phyloP scores from a whole-genome alignment of 2,329 filamentous ascomycete genomes.

The Conoideocrella luteorostrata region DNA sequence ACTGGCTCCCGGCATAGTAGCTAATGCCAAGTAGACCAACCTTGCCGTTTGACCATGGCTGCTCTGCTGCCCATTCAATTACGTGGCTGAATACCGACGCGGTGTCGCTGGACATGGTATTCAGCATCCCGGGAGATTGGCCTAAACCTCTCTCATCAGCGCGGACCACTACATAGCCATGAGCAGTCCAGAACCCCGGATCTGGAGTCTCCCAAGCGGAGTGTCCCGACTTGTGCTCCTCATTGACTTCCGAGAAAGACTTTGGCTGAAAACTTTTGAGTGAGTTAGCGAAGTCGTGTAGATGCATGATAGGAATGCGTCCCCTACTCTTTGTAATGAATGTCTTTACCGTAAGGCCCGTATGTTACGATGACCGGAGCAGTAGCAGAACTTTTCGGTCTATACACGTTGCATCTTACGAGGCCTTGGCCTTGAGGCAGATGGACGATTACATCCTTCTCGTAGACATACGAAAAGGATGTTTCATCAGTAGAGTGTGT shows the following conservation, averaged over 20 bases:
- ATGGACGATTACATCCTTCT: not conserved
- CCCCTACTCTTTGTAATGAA: conserved; percentile 52
- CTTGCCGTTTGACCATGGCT: conserved; percentile 40
- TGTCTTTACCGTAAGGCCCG: conserved; percentile 69
- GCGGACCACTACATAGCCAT: conserved; percentile 50
- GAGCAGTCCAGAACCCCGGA: conserved; percentile 47
- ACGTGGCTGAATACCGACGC: conserved; percentile 43
- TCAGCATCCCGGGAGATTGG: conserved; percentile 39
- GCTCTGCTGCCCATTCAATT: conserved; percentile 41
- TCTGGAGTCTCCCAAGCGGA: conserved; percentile 56
- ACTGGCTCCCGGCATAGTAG: conserved; percentile 39
- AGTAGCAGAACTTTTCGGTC: conserved; percentile 19
- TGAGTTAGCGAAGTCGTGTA: not conserved
- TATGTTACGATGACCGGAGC: conserved; percentile 67
- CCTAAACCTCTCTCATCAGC: conserved; percentile 44
- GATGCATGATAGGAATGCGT: not conserved
- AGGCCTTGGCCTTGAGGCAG: not conserved
- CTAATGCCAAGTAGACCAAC: conserved; percentile 40
- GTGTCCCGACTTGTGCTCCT: conserved; percentile 45
- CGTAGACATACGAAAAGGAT: not conserved
- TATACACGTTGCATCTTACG: conserved; percentile 32
- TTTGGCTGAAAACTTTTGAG: conserved; percentile 25
- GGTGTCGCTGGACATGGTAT: conserved; percentile 43
- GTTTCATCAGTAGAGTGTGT: no score
- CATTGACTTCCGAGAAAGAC: conserved; percentile 44